A percentile compares a stretch with the other conserved stretches of the same genome.
Evolutionary conservation across 805 yeast species (phyloP).

Genomic region (Diddensiella transvaalensis): DNA sequence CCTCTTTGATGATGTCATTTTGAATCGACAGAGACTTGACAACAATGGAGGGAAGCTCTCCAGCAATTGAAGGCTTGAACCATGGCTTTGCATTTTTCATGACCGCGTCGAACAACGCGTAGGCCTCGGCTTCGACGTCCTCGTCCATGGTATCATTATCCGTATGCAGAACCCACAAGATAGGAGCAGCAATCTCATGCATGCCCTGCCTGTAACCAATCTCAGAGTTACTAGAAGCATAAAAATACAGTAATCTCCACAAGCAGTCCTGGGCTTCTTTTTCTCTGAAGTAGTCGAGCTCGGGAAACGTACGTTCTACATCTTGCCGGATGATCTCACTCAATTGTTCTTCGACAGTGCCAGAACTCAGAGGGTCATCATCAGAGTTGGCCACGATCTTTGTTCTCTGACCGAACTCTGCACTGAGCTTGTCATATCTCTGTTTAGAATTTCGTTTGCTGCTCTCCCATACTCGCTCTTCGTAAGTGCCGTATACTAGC

Average conservation of each 20-base stretch:
- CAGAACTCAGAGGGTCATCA: constrained; percentile 5
- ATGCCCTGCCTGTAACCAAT: constrained; percentile 54
- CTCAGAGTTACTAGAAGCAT: constrained; percentile 44
- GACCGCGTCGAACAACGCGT: constrained; percentile 28
- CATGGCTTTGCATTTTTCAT: constrained; percentile 32
- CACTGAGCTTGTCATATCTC: constrained; percentile 11
- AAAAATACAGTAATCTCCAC: constrained; percentile 43
- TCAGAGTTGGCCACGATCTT: neutral
- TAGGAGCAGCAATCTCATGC: constrained; percentile 50
- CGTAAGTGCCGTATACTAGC: constrained; percentile 22
- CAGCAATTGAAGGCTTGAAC: constrained; percentile 25
- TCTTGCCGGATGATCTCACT: constrained; percentile 30
- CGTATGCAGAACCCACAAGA: constrained; percentile 30
- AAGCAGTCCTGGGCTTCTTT: constrained; percentile 27
- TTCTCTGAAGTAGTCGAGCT: constrained; percentile 30
- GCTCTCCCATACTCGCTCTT: constrained; percentile 18
- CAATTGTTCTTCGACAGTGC: constrained; percentile 14
- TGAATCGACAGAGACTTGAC: constrained; percentile 32
- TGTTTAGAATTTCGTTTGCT: constrained; percentile 8
- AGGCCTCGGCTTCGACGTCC: constrained; percentile 32
- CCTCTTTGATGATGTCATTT: constrained; percentile 25
- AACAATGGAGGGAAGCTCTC: constrained; percentile 29
- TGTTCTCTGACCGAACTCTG: constrained; percentile 3
- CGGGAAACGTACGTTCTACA: constrained; percentile 36
- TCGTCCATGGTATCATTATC: constrained; percentile 1